Evolutionary conservation across 305 asterid species (phyloP).

Genomic region (Fraxinus sp.): DNA sequence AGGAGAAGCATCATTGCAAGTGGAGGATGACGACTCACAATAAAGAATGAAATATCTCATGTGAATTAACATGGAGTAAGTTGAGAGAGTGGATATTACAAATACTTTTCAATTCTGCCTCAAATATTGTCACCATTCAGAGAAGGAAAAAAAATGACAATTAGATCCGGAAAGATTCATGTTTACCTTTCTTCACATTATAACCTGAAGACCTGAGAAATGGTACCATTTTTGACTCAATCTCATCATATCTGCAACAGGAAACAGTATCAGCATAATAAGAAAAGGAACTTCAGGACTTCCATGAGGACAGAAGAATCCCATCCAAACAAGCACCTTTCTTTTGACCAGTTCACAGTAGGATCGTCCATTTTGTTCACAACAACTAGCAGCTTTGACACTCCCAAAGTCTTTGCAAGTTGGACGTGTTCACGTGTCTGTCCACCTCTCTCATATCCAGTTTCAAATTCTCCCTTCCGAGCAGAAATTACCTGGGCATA

Average conservation of each 20-base stretch:
- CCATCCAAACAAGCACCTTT: slow-evolving; percentile 50
- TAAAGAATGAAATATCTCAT: background rate
- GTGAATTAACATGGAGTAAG: background rate
- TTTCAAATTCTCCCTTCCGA: slow-evolving; percentile 92
- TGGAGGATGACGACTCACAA: background rate
- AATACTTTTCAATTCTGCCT: background rate
- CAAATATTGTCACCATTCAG: background rate
- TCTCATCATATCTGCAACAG: slow-evolving; percentile 74
- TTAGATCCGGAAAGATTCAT: background rate
- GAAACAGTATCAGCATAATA: slow-evolving; percentile 15
- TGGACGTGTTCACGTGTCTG: slow-evolving; percentile 99
- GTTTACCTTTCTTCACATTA: slow-evolving; percentile 87
- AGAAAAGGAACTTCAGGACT: slow-evolving; percentile 13
- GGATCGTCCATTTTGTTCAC: slow-evolving; percentile 99
- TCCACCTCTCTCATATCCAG: slow-evolving; percentile 98
- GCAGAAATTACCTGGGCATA: slow-evolving; percentile 81
- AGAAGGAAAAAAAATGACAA: background rate
- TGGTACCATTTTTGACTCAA: slow-evolving; percentile 67
- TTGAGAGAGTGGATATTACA: background rate
- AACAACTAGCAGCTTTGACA: slow-evolving; percentile 83
- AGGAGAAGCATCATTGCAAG: background rate
- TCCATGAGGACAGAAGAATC: background rate
- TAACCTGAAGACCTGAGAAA: slow-evolving; percentile 82
- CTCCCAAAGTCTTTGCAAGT: slow-evolving; percentile 94
- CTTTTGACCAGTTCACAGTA: slow-evolving; percentile 93